Percentiles rank a stretch among this genome's conserved stretches.
Evolutionary conservation across 148 eudicot species (phyloP).

Genomic region (Camellia sinensis): DNA sequence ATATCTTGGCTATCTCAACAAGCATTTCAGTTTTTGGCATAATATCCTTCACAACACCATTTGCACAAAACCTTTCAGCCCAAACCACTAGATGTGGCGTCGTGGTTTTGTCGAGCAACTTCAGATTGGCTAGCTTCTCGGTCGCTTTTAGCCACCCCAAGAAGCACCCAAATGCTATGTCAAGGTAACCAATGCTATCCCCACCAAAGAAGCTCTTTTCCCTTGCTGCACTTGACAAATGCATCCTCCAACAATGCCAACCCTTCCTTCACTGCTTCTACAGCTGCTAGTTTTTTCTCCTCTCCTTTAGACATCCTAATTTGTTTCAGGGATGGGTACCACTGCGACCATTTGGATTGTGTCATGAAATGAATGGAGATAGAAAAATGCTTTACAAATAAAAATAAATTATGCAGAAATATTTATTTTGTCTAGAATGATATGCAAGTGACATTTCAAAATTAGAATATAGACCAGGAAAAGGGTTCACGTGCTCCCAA

Average conservation of each 20-base stretch:
- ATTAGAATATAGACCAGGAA: no score
- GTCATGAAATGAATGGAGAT: background rate
- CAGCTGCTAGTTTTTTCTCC: constrained; percentile 3
- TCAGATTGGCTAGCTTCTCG: constrained; percentile 8
- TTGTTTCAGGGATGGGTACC: background rate
- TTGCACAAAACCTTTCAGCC: constrained; percentile 29
- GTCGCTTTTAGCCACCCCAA: constrained; percentile 25
- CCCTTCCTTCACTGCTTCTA: constrained; percentile 15
- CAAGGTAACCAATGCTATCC: constrained; percentile 32
- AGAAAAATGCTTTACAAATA: background rate
- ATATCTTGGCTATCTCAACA: constrained; percentile 5
- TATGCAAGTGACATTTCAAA: no score
- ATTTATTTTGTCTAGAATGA: no score
- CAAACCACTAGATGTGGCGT: constrained; percentile 28
- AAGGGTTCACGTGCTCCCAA: no score
- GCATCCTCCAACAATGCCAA: constrained; percentile 26
- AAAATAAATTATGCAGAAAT: background rate
- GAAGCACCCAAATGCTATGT: constrained; percentile 33
- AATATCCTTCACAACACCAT: constrained; percentile 32
- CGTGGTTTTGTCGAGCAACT: constrained; percentile 26
- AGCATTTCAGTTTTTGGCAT: constrained; percentile 24
- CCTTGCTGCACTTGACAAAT: constrained; percentile 27
- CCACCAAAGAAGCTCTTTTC: constrained; percentile 29
- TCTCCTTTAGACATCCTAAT: background rate
- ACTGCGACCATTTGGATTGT: constrained; percentile 5